Evolutionary conservation across 352 stramenopile species (phyloP).

Genomic region (Pythium utonaiense): DNA sequence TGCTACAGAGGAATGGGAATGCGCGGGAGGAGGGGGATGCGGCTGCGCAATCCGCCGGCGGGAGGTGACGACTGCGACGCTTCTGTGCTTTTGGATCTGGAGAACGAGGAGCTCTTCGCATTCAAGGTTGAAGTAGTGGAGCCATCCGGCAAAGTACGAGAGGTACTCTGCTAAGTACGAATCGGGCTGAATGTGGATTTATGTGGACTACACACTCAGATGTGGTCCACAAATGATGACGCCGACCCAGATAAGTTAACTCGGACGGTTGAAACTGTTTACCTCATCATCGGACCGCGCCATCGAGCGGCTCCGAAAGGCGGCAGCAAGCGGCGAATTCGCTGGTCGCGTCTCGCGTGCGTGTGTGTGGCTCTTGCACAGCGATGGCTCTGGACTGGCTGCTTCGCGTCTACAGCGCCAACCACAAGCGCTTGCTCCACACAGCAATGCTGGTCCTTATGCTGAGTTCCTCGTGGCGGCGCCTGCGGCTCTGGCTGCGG

Average conservation of each 20-base stretch:
- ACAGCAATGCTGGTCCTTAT: constrained; percentile 11
- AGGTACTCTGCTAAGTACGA: constrained; percentile 5
- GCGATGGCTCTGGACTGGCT: not conserved
- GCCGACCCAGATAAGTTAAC: constrained; percentile 5
- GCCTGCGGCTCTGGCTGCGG: constrained; percentile 12
- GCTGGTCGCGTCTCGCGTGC: not conserved
- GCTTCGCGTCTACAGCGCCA: not conserved
- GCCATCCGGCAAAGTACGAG: constrained; percentile 1
- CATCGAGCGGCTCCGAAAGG: too few relatives aligned
- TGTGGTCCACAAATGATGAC: not conserved
- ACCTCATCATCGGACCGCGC: constrained; percentile 6
- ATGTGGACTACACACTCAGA: constrained; percentile 4
- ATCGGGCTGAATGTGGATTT: not conserved
- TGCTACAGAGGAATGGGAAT: too few relatives aligned
- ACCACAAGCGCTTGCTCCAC: constrained; percentile 4
- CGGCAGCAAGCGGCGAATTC: too few relatives aligned
- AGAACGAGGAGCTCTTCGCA: constrained; percentile 15
- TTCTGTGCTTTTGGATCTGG: constrained; percentile 6
- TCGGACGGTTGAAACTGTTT: constrained; percentile 10
- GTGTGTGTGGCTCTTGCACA: not conserved
- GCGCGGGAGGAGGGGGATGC: not conserved
- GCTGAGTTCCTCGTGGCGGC: constrained; percentile 11
- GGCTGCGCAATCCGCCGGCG: not conserved
- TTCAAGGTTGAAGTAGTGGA: constrained; percentile 21
- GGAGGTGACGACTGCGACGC: constrained; percentile 6